Evolutionary conservation across 2,329 filamentous ascomycete species (phyloP), one percentile per base, ranked within the genome.

Genomic region (Arthrobotrys entomopaga): DNA sequence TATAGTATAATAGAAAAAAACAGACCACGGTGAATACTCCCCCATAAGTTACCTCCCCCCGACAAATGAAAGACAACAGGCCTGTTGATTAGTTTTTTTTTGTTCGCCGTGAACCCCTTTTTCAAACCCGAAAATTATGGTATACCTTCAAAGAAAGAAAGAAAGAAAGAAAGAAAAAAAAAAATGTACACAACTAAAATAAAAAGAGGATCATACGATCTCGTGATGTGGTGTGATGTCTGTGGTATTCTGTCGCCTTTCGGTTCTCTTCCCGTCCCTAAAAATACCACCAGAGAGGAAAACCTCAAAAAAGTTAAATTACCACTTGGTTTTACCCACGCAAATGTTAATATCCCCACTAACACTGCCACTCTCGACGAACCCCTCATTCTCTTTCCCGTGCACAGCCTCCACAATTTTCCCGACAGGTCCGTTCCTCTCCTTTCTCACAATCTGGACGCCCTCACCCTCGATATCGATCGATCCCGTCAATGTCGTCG

Each of bases 41-140:
- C 40, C 22, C 38, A 15, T 20, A 57, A 15, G 8, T 15, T 42
- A 60, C 48, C 34, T 7, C 43, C 59, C 56, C 54, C 42, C 34
- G 29, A 60, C 22, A 65, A 73, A 74, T n/a, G 70, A 74, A 67
- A 59, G 70, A 74, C 70, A 74, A 74, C 70, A 74, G 70, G 70
- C 63, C 63, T 74, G 70, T 74, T 74, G 70, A 74, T 74, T 74
- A 74, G 42, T 63, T 49, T 13, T 5, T n/a, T n/a, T n/a, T 56
- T 61, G 40, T 72, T 64, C 63, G 70, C 63, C 70, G 42, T 64
- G 65, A 74, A 61, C 34, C 63, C 64, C 48, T 56, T 46, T 50
- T 50, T 42, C 50, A 24, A 38, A 34, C 13, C 34, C 60, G n/a
- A 58, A 50, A 16, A 74, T 19, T 49, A 67, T 64, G 38, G 61